Conservation (phyloP, 2,329 filamentous ascomycete genomes). For the Epichloe hybrida region DNA sequence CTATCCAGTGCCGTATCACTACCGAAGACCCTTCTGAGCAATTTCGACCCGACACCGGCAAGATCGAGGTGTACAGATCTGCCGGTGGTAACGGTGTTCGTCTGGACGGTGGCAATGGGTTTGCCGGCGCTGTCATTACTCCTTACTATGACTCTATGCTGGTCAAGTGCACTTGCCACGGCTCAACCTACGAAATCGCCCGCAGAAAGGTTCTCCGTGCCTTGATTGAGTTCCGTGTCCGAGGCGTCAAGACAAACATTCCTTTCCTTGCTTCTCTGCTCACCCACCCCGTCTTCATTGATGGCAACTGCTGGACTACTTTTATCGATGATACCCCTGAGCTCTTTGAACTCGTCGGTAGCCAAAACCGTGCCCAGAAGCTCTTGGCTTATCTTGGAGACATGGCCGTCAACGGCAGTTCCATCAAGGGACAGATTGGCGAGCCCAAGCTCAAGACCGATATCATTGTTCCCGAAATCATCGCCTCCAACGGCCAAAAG, state of each 20-base stretch:
- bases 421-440: constrained; percentile 96
- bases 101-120: constrained; percentile 89
- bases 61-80: constrained; percentile 97
- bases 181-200: constrained; percentile 89
- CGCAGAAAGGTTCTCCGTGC: constrained; percentile 90
- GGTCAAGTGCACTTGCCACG: constrained; percentile 86
- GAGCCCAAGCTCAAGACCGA: constrained; percentile 97
- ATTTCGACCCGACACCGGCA: constrained; percentile 92
- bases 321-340: constrained; percentile 97
- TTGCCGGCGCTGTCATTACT: constrained; percentile 82
- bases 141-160: constrained; percentile 75
- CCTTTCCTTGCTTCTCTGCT: constrained; percentile 90
- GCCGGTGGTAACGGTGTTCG: constrained; percentile 91
- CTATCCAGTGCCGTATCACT: constrained; percentile 97
- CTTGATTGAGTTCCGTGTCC: constrained; percentile 92
- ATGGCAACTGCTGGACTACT: constrained; percentile 96
- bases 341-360: constrained; percentile 84
- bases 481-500: constrained; percentile 53
- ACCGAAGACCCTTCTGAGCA: constrained; percentile 85
- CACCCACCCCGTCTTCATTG: constrained; percentile 86
- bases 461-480: constrained; percentile 67
- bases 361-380: constrained; percentile 97
- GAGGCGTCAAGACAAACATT: constrained; percentile 98
- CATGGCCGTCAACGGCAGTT: constrained; percentile 91
- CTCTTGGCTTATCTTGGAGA: constrained; percentile 89